Evolutionary conservation across 495 filamentous ascomycete genomes (phyloP), one percentile per base, ranked within the genome.

Genomic region (Annulohypoxylon nitens): DNA sequence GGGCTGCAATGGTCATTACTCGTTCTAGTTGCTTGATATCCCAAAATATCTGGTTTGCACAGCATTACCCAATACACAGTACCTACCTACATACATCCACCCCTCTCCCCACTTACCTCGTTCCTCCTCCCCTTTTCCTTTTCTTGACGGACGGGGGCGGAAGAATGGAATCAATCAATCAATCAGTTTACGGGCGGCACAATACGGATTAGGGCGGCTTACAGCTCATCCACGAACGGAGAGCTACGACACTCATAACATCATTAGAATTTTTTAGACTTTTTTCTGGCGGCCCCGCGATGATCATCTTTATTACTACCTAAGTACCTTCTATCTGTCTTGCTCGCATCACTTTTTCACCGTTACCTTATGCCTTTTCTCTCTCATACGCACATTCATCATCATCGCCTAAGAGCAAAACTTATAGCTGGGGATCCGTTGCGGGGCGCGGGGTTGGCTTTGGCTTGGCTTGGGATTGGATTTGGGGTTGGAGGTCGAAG

Each of bases 1-100:
- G 26, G 59, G 45, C 33, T 23, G 34, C 55, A 26, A 66, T 62
- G 37, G 26, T 53, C 53, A 48, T 61, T 61, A 55, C 30, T 66
- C 25, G 9, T 57, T 43, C 43, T 60, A 34, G 33, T 34, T 60
- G 41, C 14, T 58, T 63, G 72, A 75, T 75, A 75, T 75, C 72
- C 72, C 59, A 9, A 57, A 14, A 14, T 34, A 55, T 47, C 43
- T 47, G 16, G 5, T 47, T 47, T 47, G 16, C 51, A 61, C 26
- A 43, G 23, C 26, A 0, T 2, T 1, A 8, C 25, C 5, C 53
- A 36, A 14, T 8, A 34, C 25, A 26, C 16, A 36, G 5, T 16
- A 6, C 12, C 6, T 23, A 20, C 8, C 20, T 23, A 23, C n/a
- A 36, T 30, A 18, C 14, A 23, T 9, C 20, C 41, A 36, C 23